Percentiles rank a stretch among this genome's conserved stretches.
Conservation (phyloP, 208 protist genomes). For the Trichomonas vaginalis region DNA sequence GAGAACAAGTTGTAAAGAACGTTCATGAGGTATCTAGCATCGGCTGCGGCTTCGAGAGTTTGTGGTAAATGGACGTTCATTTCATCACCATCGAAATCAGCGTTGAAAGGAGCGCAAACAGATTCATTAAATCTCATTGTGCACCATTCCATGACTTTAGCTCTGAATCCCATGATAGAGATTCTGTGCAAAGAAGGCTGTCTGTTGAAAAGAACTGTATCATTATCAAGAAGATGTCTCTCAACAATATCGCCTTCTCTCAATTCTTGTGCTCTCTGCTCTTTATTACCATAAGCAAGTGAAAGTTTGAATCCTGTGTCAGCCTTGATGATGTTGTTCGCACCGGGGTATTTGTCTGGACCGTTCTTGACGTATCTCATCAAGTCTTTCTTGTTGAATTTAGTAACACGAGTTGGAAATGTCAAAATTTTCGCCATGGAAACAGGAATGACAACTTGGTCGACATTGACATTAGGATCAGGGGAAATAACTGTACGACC, state of each 20-base stretch:
- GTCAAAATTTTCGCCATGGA: conserved; percentile 83
- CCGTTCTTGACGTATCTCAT: conserved; percentile 76
- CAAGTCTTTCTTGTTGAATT: conserved; percentile 70
- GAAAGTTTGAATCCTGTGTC: conserved; percentile 15
- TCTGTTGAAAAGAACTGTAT: conserved; percentile 95
- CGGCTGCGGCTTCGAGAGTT: conserved; percentile 89
- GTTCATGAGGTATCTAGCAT: conserved; percentile 81
- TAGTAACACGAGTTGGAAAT: conserved; percentile 76
- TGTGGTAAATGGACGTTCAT: conserved; percentile 99
- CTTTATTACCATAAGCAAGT: neutral
- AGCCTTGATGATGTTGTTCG: conserved; percentile 59
- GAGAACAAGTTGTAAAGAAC: conserved; percentile 87
- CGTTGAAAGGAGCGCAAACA: conserved; percentile 93
- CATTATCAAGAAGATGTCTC: conserved; percentile 90
- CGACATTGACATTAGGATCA: conserved; percentile 81
- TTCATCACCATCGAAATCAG: conserved; percentile 98
- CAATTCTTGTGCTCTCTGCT: neutral
- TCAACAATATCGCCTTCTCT: conserved; percentile 45
- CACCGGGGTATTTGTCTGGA: conserved; percentile 77
- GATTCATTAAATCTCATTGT: conserved; percentile 98
- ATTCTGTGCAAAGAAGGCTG: conserved; percentile 95
- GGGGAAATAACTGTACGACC: conserved; percentile 95
- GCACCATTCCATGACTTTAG: conserved; percentile 55
- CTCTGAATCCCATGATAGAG: conserved; percentile 91
- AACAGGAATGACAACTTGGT: conserved; percentile 84